phyloP scores from a whole-genome alignment of 2,329 filamentous ascomycete genomes.

The Penicillium crustosum region DNA sequence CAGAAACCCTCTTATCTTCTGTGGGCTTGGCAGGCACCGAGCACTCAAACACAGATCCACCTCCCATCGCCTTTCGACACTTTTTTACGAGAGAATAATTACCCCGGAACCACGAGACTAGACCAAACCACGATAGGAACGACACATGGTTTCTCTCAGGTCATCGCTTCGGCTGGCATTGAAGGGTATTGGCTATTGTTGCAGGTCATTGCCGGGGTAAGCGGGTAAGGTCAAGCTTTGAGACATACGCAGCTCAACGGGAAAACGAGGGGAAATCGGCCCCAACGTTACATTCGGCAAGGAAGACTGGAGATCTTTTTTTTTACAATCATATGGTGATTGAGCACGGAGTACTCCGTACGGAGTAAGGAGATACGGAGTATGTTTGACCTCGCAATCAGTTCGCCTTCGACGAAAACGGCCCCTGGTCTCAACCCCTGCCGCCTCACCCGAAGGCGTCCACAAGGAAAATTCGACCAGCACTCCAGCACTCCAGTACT shows the following conservation, averaged over 20 bases:
- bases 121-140: neutral
- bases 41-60: slow-evolving; percentile 18
- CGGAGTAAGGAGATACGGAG: too few relatives aligned
- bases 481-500: too few relatives aligned
- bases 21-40: slow-evolving; percentile 6
- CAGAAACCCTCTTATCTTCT: slow-evolving; percentile 17
- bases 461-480: too few relatives aligned
- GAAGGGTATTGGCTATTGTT: slow-evolving; percentile 7
- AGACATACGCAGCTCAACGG: slow-evolving; percentile 10
- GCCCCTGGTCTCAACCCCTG: neutral
- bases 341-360: too few relatives aligned
- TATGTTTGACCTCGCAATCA: neutral
- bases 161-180: neutral
- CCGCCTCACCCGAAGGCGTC: neutral
- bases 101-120: slow-evolving; percentile 18
- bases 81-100: slow-evolving; percentile 25
- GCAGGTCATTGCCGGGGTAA: slow-evolving; percentile 13
- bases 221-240: neutral
- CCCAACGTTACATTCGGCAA: slow-evolving; percentile 19
- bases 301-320: neutral
- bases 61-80: neutral
- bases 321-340: neutral
- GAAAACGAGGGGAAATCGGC: slow-evolving; percentile 11
- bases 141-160: neutral
- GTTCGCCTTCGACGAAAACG: neutral